Base-by-base conservation (phyloP, 176 grass and related monocot genomes). In the Alopecurus myosuroides region DNA sequence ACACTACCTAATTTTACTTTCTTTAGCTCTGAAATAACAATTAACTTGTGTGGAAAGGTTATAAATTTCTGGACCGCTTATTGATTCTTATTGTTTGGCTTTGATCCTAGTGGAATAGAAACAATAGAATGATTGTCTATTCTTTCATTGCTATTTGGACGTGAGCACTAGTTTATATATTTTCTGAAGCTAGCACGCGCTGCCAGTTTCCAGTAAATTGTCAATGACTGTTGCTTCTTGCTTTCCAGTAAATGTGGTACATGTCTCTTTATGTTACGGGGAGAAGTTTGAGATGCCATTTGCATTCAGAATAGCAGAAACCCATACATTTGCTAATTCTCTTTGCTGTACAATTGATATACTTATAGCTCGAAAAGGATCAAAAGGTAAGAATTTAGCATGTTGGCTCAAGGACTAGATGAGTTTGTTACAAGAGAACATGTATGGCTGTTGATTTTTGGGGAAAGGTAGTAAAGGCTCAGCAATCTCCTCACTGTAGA, bases 211-310 rank as follows among this genome's bases (percentile, higher is more conserved):
- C 33, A 53, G 51, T 90, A 73, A 82, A 84, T 48, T 68, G 17
- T 74, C 49, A 70, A n/a, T 85, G 34, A 87, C 60, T 60, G 9
- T 26, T 74, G 29, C 31, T 77, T 86, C 61, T 80, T 86, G 22
- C 28, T 28, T 82, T 19, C 31, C n/a, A n/a, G n/a, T n/a, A n/a
- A n/a, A n/a, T n/a, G n/a, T n/a, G n/a, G n/a, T n/a, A n/a, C n/a
- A n/a, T n/a, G n/a, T n/a, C n/a, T n/a, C n/a, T n/a, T n/a, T n/a
- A n/a, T n/a, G n/a, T n/a, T n/a, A n/a, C n/a, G n/a, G n/a, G n/a
- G n/a, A n/a, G n/a, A n/a, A n/a, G n/a, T n/a, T n/a, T n/a, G n/a
- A n/a, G n/a, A n/a, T n/a, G n/a, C n/a, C n/a, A n/a, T n/a, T n/a
- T 28, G 77, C 55, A 46, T 31, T 85, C 45, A 58, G 77, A 48